Evolutionary conservation across 208 protist genomes (phyloP), one percentile per base, ranked within the genome.

Genomic region (Tritrichomonas foetus): DNA sequence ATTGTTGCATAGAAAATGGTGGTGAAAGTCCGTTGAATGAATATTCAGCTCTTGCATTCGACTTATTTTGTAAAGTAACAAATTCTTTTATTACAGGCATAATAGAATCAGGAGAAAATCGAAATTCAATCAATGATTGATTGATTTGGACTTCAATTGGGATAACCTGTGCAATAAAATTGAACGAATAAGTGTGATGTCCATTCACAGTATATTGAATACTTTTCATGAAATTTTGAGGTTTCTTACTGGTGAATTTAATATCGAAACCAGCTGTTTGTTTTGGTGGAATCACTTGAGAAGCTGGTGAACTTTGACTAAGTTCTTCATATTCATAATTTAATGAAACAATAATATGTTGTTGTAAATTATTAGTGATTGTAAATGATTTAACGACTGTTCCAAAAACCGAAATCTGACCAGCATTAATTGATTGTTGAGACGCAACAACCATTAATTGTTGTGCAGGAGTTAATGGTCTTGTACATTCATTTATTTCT

Each of bases 401-500:
- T 39, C 47, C 33, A 57, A 53, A 89, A 89, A 89, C 78, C 25
- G 78, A 57, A 57, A 89, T 36, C 11, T 89, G 41, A 36, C 78
- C 78, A 57, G 57, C 33, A 39, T 89, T 89, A 39, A 89, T 49
- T 39, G 78, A 57, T 57, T 89, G 78, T 39, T 89, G 78, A 39
- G 41, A 53, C 5, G 78, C 41, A 33, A 27, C 25, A 57, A 89
- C 47, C 25, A 89, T n/a, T 16, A 89, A 50, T 57, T 89, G 78
- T 50, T 89, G 78, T 89, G 78, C 47, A 33, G 78, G 78, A 39
- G 78, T 89, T 39, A 89, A 57, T 89, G 47, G 13, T 57, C 47
- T 89, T 22, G 8, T 39, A 50, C 78, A 89, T 57, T 89, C 78
- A 50, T 57, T 89, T n/a, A 89, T 89, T 89, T 89, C 78, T 33